Conservation (phyloP, 805 yeast genomes). For the Lipomyces yamadae region DNA sequence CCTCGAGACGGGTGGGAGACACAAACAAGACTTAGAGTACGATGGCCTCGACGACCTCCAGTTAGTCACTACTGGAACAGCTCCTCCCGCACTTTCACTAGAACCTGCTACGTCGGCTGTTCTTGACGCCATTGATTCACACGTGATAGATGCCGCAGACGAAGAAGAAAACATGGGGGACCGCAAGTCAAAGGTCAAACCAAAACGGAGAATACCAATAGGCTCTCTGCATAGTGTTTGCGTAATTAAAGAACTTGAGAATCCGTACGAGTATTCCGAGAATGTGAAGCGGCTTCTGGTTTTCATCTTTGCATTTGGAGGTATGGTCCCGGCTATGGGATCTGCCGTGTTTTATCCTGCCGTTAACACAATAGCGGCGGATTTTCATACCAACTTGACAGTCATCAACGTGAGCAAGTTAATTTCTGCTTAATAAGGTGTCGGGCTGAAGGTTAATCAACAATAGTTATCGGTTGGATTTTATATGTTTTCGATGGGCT, state of each 20-base stretch:
- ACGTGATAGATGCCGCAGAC: not conserved
- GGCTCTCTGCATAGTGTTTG: constrained; percentile 45
- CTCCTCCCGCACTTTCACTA: constrained; percentile 22
- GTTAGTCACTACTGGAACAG: not conserved
- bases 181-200: too few species aligned
- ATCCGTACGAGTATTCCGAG: constrained; percentile 67
- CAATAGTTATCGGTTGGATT: constrained; percentile 65
- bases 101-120: constrained; percentile 26
- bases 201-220: constrained; percentile 19
- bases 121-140: constrained; percentile 18
- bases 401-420: constrained; percentile 60
- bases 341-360: constrained; percentile 84
- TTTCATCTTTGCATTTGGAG: constrained; percentile 69
- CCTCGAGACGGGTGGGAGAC: not conserved
- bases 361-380: constrained; percentile 59
- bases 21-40: not conserved
- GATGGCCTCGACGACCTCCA: not conserved
- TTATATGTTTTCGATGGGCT: constrained; percentile 71
- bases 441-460: not conserved
- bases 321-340: constrained; percentile 87
- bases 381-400: constrained; percentile 60
- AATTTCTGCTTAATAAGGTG: not conserved
- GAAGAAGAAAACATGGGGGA: constrained; percentile 7
- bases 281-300: constrained; percentile 60
- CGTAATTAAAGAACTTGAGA: constrained; percentile 69